Evolutionary conservation across 2,329 filamentous ascomycete species (phyloP), one percentile per base, ranked within the genome.

Genomic region (Nigrograna mackinnonii): DNA sequence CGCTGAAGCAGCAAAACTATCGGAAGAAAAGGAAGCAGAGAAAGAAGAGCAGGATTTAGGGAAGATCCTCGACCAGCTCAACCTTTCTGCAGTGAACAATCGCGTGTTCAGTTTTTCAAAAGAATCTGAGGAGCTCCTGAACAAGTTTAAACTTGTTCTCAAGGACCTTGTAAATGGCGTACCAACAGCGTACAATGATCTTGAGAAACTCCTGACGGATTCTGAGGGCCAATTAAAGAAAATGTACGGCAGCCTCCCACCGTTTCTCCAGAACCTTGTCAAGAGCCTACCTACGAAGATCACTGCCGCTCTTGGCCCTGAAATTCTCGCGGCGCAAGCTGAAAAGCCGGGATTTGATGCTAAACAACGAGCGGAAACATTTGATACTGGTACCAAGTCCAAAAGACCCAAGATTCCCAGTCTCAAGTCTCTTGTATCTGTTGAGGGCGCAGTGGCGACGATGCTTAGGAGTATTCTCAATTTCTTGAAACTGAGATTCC

Each of bases 81-180:
- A 95, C 62, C 82, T 95, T 22, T 82, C 87, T 4, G 87, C 89
- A 5, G 81, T 86, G 52, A 91, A 95, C 74, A 94, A 95, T 72
- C 86, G 85, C 44, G 89, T 89, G 46, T 89, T 96, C 67, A 86
- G 85, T 11, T 80, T 96, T 43, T 89, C 88, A n/a, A 80, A 83
- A 45, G 91, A 95, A 56, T 92, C 89, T 0, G 84, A 90, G 47
- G 86, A 89, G 50, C 79, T 96, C 21, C 81, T 96, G 38, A 81
- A 84, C 40, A 83, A 85, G 49, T 99, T 99, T 77, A 95, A 90
- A 1, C 77, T 91, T 42, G 85, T 96, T 22, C 87, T 99, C 62
- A 94, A 92, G 64, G 94, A 99, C 65, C 80, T 96, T 13, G 82
- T 94, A 58, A 91, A 91, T 64, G 94, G 94, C 48, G 94, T 90